phyloP scores from a whole-genome alignment of 2,329 filamentous ascomycete species.

The Pestalotiopsis sp. region DNA sequence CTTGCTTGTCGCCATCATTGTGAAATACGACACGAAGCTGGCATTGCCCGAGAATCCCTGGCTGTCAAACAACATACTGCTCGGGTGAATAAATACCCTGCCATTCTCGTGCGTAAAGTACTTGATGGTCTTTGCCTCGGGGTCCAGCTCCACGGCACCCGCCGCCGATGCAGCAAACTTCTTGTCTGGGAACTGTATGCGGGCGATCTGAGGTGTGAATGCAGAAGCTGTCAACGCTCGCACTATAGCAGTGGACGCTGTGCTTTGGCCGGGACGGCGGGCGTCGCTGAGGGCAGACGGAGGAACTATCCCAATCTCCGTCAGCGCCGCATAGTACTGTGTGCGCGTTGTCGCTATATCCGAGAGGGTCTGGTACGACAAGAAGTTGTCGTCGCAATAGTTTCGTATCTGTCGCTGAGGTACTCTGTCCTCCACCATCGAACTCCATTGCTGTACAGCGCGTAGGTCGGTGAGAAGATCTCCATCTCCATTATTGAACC shows the following conservation, averaged over 20 bases:
- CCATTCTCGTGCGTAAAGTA: slow-evolving; percentile 87
- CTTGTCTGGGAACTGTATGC: slow-evolving; percentile 92
- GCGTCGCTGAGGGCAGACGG: slow-evolving; percentile 15
- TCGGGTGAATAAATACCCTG: slow-evolving; percentile 90
- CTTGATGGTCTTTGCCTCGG: slow-evolving; percentile 87
- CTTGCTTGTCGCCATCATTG: slow-evolving; percentile 88
- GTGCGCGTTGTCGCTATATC: slow-evolving; percentile 85
- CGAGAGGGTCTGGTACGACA: slow-evolving; percentile 78
- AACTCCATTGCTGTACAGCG: slow-evolving; percentile 81
- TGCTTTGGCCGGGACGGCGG: background rate
- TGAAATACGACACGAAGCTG: slow-evolving; percentile 85
- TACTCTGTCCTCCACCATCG: slow-evolving; percentile 58
- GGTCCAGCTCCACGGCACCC: slow-evolving; percentile 89
- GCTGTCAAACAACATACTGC: slow-evolving; percentile 80
- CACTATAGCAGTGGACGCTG: slow-evolving; percentile 50
- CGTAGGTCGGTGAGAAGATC: slow-evolving; percentile 85
- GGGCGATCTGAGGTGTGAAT: slow-evolving; percentile 82
- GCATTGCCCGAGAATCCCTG: slow-evolving; percentile 76
- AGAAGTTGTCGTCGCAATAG: slow-evolving; percentile 85
- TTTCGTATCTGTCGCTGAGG: slow-evolving; percentile 64
- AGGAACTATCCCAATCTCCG: slow-evolving; percentile 78
- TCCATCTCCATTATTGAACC: slow-evolving; percentile 76
- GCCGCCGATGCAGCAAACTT: slow-evolving; percentile 88
- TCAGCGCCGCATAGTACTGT: slow-evolving; percentile 83
- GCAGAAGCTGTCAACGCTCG: slow-evolving; percentile 72